These are phyloP conservation scores for Cydonia oblonga DNA, from an alignment of 331 rosid species.

Conservation along the genomic window DNA sequence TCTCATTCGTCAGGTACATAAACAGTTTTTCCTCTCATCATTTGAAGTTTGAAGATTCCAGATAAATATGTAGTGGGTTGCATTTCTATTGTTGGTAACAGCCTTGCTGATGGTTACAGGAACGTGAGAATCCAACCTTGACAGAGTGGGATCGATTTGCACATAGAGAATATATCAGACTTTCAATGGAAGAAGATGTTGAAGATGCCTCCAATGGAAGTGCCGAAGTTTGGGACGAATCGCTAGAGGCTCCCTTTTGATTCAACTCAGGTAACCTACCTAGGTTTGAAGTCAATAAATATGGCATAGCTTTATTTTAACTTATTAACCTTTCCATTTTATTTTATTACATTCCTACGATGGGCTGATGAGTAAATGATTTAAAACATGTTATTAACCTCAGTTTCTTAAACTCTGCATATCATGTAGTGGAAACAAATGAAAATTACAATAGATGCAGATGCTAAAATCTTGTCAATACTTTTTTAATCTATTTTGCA, in stretches of 20 bases:
- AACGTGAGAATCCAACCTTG: slow-evolving; percentile 98
- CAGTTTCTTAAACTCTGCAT: background rate
- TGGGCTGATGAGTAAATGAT: background rate
- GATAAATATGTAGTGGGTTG: background rate
- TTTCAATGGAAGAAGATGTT: slow-evolving; percentile 99
- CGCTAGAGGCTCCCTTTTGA: slow-evolving; percentile 97
- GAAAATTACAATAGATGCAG: background rate
- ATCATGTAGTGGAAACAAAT: background rate
- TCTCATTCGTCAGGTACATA: slow-evolving; percentile 95
- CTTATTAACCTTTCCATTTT: background rate
- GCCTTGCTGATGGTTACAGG: slow-evolving; percentile 45
- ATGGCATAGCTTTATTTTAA: background rate
- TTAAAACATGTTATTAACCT: background rate
- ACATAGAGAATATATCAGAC: slow-evolving; percentile 97
- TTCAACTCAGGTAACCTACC: slow-evolving; percentile 39
- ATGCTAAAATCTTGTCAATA: background rate
- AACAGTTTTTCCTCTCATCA: background rate
- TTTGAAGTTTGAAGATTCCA: background rate
- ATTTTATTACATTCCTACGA: background rate
- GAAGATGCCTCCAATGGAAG: slow-evolving; percentile 99
- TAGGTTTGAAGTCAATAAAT: slow-evolving; percentile 1
- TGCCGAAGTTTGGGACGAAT: slow-evolving; percentile 99
- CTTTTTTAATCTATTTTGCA: background rate
- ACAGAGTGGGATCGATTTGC: slow-evolving; percentile 29
- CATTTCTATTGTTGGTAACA: slow-evolving; percentile 17